Evolutionary conservation across 1,284 basidiomycete species (phyloP).

Genomic region (Lignosus rhinocerotis): DNA sequence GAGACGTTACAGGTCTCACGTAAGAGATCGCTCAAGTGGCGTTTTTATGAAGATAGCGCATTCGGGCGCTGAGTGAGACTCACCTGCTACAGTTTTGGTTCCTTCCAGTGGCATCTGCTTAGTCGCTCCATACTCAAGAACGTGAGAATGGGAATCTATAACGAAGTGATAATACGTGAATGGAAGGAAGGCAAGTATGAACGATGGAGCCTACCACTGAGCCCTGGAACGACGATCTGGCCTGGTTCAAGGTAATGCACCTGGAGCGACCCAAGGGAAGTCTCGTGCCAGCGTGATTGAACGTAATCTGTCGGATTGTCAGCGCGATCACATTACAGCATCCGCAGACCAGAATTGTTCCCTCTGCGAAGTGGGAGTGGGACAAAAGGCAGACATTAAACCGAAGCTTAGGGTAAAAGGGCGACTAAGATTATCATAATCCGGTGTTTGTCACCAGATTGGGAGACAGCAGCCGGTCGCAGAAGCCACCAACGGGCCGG

Average conservation of each 20-base stretch:
- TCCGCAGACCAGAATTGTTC: too few species aligned
- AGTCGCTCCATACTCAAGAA: conserved; percentile 74
- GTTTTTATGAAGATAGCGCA: too few species aligned
- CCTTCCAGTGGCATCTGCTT: conserved; percentile 67
- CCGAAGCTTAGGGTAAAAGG: too few species aligned
- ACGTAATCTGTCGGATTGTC: conserved; percentile 8
- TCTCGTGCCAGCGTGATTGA: conserved; percentile 10
- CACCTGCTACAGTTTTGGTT: conserved; percentile 59
- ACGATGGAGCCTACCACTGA: conserved; percentile 50
- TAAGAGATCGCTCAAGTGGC: too few species aligned
- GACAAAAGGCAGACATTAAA: too few species aligned
- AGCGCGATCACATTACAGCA: too few species aligned
- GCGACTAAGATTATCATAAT: too few species aligned
- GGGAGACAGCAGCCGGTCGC: too few species aligned
- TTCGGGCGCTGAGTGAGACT: neutral
- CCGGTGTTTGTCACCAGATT: too few species aligned
- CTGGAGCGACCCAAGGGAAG: conserved; percentile 19
- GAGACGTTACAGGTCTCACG: too few species aligned
- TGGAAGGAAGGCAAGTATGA: neutral
- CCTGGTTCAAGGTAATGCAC: conserved; percentile 53
- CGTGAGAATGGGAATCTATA: conserved; percentile 81
- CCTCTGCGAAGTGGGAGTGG: too few species aligned
- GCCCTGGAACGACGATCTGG: conserved; percentile 64
- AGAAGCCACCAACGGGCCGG: too few species aligned
- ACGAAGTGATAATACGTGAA: neutral